Evolutionary conservation across 805 yeast genomes (phyloP), one percentile per base, ranked within the genome.

Genomic region (Nakazawaea populi): DNA sequence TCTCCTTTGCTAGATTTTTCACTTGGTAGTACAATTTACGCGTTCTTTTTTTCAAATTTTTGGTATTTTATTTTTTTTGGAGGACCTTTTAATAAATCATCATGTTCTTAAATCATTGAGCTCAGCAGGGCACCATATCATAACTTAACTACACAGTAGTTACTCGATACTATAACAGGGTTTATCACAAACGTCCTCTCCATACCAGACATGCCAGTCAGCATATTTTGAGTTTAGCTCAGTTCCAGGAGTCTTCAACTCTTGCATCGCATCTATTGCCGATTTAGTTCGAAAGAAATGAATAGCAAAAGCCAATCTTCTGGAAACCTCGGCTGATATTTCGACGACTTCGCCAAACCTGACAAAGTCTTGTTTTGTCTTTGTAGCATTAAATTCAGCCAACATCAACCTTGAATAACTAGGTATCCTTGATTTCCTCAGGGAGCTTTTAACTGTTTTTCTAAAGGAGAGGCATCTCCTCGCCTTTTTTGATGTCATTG

Each of bases 121-220:
- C 24, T 18, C 24, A 18, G 24, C 24, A 18, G 24, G 24, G 24
- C 24, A 18, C 24, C 24, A 18, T 18, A 18, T 18, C 24, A 18
- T 18, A 18, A 10, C 36, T 10, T 9, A 34, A 2, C 12, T 34
- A 34, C 12, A 34, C 12, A 12, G 12, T 9, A 10, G n/a, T 37
- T 7, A 37, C 7, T 12, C 11, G 14, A 37, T n/a, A 4, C 14
- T 18, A 39, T 44, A 57, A 65, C 83, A 75, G 5, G 82, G 81
- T 52, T 65, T 71, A 56, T 85, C 90, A 6, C 87, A 73, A 1
- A 79, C 77, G 62, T 87, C 95, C 42, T 74, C 75, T 0, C 85
- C 87, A 56, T 79, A 87, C 80, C 82, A 76, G 1, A 83, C 65
- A 6, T 72, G 65, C 94, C 94, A 87, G 4, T 70, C 77, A 9